Base-by-base conservation (phyloP, 306 rosid species). In the Malus sieversii region DNA sequence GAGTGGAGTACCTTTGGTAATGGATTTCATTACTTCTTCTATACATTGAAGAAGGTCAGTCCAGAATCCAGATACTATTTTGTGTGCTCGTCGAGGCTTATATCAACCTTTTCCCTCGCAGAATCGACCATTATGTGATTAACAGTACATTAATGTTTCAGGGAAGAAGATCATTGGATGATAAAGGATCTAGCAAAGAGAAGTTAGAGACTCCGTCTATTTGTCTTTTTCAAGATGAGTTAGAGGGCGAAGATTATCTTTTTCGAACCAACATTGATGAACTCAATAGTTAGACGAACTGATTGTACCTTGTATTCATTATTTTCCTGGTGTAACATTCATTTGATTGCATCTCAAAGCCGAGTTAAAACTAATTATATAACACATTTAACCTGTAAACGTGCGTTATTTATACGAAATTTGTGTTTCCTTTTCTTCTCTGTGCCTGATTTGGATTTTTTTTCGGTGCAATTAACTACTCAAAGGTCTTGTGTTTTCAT, bases 1-100 rank as follows among this genome's bases (percentile, higher is more conserved):
- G 96, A 94, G 84, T 94, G 87, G 82, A 87, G 78, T 60, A 90
- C 96, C 77, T 94, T 92, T 58, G 97, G 98, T 25, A 95, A 94
- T 80, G 92, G 87, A 55, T 94, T 94, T 83, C 96, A 92, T 87
- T 94, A 94, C 80, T 94, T 91, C 78, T 82, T 94, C 81, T 94
- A 88, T 73, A 75, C 84, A 74, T 77, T 92, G 84, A 89, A 84
- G 70, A 94, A 94, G 97, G 98, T 90, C 64, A 82, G 96, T 83
- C 61, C 59, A 11, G 63, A 60, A 93, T 83, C 61, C 66, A 20
- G 66, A 60, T 73, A 14, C 18, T 22, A 10, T 19, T 75, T 32
- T 64, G 15, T 20, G 18, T 62, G 23, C 35, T 40, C 61, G 71
- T 75, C 57, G 33, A 66, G 75, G 75, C 61, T 65, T 14, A 59